These are phyloP conservation scores for Coccinonectria pachysandricola DNA, from an alignment of 2,329 filamentous ascomycete genomes.

Conservation along the genomic window DNA sequence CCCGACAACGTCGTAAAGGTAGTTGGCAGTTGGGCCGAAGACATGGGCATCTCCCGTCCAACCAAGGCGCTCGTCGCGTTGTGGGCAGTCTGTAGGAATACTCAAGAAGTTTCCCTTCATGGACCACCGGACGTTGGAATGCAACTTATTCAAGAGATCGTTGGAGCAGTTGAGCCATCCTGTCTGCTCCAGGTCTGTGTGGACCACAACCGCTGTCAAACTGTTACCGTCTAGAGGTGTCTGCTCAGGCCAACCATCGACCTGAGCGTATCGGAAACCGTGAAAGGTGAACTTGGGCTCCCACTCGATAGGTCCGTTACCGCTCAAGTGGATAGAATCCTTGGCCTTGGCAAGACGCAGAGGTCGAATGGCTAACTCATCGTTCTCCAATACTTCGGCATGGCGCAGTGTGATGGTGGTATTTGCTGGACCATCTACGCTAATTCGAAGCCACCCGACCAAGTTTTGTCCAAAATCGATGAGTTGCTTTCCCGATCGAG, in stretches of 20 bases:
- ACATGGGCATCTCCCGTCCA: constrained; percentile 43
- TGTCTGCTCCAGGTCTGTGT: constrained; percentile 43
- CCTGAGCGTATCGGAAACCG: constrained; percentile 42
- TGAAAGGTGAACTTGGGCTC: constrained; percentile 42
- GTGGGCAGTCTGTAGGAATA: constrained; percentile 48
- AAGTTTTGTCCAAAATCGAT: constrained; percentile 49
- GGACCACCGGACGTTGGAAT: constrained; percentile 44
- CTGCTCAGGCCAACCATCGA: constrained; percentile 31
- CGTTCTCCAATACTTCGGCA: constrained; percentile 43
- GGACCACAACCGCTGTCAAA: constrained; percentile 29
- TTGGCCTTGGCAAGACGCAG: constrained; percentile 40
- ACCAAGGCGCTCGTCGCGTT: constrained; percentile 43
- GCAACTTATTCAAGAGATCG: constrained; percentile 39
- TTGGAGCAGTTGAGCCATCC: constrained; percentile 44
- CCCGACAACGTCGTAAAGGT: constrained; percentile 38
- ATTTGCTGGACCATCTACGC: constrained; percentile 24
- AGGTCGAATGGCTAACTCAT: constrained; percentile 29
- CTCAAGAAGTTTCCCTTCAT: constrained; percentile 50
- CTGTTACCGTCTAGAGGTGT: constrained; percentile 12
- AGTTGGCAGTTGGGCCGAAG: constrained; percentile 41
- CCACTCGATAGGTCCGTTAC: constrained; percentile 18
- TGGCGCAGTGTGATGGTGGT: constrained; percentile 36
- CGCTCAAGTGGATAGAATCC: constrained; percentile 28
- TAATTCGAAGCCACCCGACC: constrained; percentile 37
- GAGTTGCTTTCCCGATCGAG: constrained; percentile 32